Percentiles rank a stretch among this genome's conserved stretches.
These are phyloP conservation scores for Prillingera fragicola DNA, from an alignment of 1,284 basidiomycete species.

Conservation along the genomic window DNA sequence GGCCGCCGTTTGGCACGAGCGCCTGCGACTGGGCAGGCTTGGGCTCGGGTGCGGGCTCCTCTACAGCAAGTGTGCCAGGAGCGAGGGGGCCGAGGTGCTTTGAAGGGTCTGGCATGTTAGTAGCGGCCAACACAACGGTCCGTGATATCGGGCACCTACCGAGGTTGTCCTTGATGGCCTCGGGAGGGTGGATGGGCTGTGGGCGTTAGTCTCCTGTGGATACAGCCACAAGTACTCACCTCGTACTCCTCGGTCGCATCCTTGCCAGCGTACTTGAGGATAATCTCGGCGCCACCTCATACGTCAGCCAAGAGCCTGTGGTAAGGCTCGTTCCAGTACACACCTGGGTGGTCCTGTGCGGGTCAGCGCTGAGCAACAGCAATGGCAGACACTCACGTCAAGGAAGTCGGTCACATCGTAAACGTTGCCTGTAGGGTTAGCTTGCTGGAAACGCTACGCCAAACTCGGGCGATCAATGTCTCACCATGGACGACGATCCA, in stretches of 20 bases:
- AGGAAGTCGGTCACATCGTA: constrained; percentile 75
- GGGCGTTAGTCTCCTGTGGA: background rate
- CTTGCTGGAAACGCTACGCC: constrained; percentile 1
- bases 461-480: constrained; percentile 16
- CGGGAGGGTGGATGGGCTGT: constrained; percentile 75
- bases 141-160: constrained; percentile 52
- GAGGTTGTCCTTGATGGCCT: constrained; percentile 76
- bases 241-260: constrained; percentile 77
- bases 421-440: constrained; percentile 53
- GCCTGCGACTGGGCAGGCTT: constrained; percentile 7
- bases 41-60: constrained; percentile 12
- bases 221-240: constrained; percentile 14
- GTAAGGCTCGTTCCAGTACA: constrained; percentile 12
- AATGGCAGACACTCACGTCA: constrained; percentile 51
- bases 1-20: constrained; percentile 27
- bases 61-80: constrained; percentile 51
- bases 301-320: constrained; percentile 1
- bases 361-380: constrained; percentile 1
- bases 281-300: constrained; percentile 58
- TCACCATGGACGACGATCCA: constrained; percentile 84
- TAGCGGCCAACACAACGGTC: background rate
- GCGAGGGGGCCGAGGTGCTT: constrained; percentile 61
- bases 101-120: constrained; percentile 24
- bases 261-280: constrained; percentile 66
- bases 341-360: constrained; percentile 60